Percentiles rank a stretch among this genome's conserved stretches.
These are phyloP conservation scores for Dacryopinax primogenitus DNA, from an alignment of 768 basidiomycete species.

Conservation along the genomic window DNA sequence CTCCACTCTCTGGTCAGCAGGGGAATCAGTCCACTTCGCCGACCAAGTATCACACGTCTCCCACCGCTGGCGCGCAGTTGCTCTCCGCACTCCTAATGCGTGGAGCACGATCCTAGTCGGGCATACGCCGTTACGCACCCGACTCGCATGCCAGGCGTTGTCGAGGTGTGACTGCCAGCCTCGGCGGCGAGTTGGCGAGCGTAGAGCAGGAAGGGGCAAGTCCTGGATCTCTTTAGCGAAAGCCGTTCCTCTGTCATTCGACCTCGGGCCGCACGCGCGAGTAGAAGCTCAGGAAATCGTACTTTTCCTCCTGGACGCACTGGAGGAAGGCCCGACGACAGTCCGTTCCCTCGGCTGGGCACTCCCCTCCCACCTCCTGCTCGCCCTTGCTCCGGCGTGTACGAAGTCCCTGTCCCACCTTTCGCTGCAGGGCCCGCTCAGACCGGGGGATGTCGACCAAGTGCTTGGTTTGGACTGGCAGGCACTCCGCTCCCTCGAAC, in stretches of 20 bases:
- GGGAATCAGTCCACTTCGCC: neutral
- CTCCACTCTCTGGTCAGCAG: neutral
- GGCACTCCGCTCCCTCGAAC: neutral
- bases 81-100: neutral
- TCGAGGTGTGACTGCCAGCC: neutral
- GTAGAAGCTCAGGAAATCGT: neutral
- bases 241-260: neutral
- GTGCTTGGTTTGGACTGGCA: neutral
- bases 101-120: neutral
- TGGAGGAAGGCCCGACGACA: neutral
- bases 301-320: neutral
- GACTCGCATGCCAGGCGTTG: neutral
- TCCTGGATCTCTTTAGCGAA: neutral
- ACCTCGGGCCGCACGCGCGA: neutral
- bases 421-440: neutral
- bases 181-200: neutral
- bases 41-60: neutral
- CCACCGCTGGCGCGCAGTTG: neutral
- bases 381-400: neutral
- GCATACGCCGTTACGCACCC: neutral
- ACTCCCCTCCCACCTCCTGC: neutral
- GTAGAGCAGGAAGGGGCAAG: neutral
- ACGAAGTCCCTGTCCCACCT: neutral
- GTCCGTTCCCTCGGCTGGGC: neutral
- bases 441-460: neutral